Evolutionary conservation across 305 asterid genomes (phyloP).

Genomic region (Fraxinus velutina): DNA sequence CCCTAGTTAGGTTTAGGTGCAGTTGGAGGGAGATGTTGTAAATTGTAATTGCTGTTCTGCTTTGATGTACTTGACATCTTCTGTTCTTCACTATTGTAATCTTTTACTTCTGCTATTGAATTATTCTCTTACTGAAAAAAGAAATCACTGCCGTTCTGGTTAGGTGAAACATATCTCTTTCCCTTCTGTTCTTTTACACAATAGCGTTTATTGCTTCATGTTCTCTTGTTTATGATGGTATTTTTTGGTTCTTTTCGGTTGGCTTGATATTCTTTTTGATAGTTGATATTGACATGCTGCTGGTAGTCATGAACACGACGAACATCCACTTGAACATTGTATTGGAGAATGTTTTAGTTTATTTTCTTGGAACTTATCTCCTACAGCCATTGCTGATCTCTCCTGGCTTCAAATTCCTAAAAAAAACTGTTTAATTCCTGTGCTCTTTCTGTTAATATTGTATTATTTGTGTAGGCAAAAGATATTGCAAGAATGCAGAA

Average conservation of each 20-base stretch:
- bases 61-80: background rate
- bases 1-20: background rate
- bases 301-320: conserved; percentile 16
- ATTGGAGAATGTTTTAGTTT: conserved; percentile 9
- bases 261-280: background rate
- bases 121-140: background rate
- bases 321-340: background rate
- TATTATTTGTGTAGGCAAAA: conserved; percentile 59
- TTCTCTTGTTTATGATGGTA: conserved; percentile 1
- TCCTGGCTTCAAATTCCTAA: background rate
- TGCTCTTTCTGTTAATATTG: conserved; percentile 16
- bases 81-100: background rate
- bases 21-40: background rate
- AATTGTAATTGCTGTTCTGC: background rate
- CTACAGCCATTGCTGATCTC: background rate
- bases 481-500: conserved; percentile 69
- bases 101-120: background rate
- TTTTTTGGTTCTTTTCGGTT: background rate
- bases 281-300: background rate
- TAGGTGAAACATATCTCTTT: background rate
- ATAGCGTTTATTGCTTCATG: background rate
- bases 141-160: background rate
- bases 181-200: background rate
- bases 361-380: conserved; percentile 5
- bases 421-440: conserved; percentile 2